phyloP scores from a whole-genome alignment of 805 yeast species.

The Lipomyces anomalus region DNA sequence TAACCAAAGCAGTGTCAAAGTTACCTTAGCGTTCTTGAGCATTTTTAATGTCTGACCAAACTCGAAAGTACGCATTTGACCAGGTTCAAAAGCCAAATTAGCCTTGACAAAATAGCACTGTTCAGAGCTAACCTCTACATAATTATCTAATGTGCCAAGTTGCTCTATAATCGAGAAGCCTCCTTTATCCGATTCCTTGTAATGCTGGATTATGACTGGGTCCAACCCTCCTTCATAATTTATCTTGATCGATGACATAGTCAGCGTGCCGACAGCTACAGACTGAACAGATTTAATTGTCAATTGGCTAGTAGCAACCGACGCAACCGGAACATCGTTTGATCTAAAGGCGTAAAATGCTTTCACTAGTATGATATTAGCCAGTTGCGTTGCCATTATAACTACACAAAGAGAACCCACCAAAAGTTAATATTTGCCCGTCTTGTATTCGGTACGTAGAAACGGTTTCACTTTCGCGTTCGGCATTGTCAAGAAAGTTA shows the following conservation, averaged over 20 bases:
- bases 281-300: conserved; percentile 13
- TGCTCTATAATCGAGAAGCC: conserved; percentile 3
- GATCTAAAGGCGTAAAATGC: conserved; percentile 13
- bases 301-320: conserved; percentile 8
- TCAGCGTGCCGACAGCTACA: conserved; percentile 5
- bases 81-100: conserved; percentile 24
- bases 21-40: conserved; percentile 29
- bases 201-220: conserved; percentile 10
- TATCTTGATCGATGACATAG: conserved; percentile 4
- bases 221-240: conserved; percentile 13
- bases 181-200: neutral
- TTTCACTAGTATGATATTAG: conserved; percentile 5
- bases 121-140: no score
- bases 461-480: no score
- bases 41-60: conserved; percentile 25
- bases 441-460: no score
- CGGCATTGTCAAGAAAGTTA: conserved; percentile 4
- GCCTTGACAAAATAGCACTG: conserved; percentile 14
- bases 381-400: no score
- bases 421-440: no score
- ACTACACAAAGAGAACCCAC: no score
- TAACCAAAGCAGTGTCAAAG: no score
- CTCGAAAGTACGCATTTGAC: conserved; percentile 28
- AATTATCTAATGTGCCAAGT: neutral
- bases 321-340: conserved; percentile 9